Evolutionary conservation across 1,284 basidiomycete genomes (phyloP).

Genomic region (Schizophyllum amplum): DNA sequence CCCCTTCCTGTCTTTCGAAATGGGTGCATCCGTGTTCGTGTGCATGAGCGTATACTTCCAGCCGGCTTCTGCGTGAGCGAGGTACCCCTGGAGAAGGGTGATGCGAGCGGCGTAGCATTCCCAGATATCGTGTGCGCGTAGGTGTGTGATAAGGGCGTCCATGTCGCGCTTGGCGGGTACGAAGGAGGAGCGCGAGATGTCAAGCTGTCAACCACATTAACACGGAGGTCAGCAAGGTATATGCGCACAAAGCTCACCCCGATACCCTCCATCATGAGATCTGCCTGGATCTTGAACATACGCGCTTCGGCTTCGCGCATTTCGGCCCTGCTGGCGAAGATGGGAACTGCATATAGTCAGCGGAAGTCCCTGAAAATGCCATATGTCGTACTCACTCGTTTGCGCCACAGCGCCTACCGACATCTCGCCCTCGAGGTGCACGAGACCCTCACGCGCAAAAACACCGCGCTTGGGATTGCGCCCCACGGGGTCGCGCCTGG

Average conservation of each 20-base stretch:
- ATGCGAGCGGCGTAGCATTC: constrained; percentile 44
- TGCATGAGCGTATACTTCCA: constrained; percentile 21
- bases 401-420: background rate
- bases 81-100: constrained; percentile 59
- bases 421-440: constrained; percentile 37
- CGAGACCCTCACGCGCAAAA: constrained; percentile 59
- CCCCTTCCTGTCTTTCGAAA: background rate
- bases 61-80: constrained; percentile 44
- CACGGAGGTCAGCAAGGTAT: background rate
- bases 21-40: background rate
- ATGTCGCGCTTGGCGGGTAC: constrained; percentile 38
- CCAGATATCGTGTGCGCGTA: constrained; percentile 50
- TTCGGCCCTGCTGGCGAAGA: background rate
- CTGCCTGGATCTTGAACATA: constrained; percentile 57
- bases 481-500: constrained; percentile 65
- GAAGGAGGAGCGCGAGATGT: constrained; percentile 60
- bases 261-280: constrained; percentile 59
- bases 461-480: constrained; percentile 62
- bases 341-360: background rate
- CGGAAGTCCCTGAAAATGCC: background rate
- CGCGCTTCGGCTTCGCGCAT: constrained; percentile 18
- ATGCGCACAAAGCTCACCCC: constrained; percentile 32
- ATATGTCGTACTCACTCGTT: background rate
- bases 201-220: constrained; percentile 32
- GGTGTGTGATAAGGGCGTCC: constrained; percentile 59